Base-by-base conservation (phyloP, 768 basidiomycete genomes). In the Lentinus brumalis region DNA sequence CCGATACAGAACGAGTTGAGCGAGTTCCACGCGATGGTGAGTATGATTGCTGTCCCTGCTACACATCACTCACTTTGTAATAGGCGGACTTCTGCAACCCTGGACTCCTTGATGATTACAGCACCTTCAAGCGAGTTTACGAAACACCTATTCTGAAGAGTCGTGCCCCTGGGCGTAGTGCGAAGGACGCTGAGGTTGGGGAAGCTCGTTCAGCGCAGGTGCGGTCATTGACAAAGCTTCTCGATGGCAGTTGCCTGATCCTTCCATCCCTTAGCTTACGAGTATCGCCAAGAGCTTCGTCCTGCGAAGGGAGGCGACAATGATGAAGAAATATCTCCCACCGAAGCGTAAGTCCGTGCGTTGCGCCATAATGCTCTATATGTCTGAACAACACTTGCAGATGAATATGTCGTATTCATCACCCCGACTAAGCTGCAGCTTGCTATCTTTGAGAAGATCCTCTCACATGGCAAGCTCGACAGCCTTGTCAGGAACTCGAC, bases 371-470 rank as follows among this genome's bases (percentile, higher is more conserved):
- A 16, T 26, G 35, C 26, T 5, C 4, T 40, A 8, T 16, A 21
- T 44, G 26, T 15, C 38, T 9, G 40, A 4, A 31, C n/a, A 35
- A 49, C 14, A 6, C 26, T 56, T 35, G 16, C 29, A 98, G 96
- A 92, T 70, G 97, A 99, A 86, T 98, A 96, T 70, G 91, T 96
- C n/a, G 87, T 98, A n/a, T 98, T 98, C 72, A 81, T 97, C 32
- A 87, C 87, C 5, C 96, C 97, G 0, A 95, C 94, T 0, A 51
- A 75, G n/a, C 76, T 97, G 16, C 96, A 99, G 67, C 73, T 92
- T 6, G 78, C 83, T 12, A 88, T 98, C 67, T 94, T 95, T 68
- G 76, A 79, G 10, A 86, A 81, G 45, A 86, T 98, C 11, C 82
- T 99, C 7, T 80, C 85, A 31, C 86, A 88, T 0, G 85, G 87